These are phyloP conservation scores for Schizosaccharomyces japonicus DNA, from an alignment of 805 yeast species.

Conservation along the genomic window DNA sequence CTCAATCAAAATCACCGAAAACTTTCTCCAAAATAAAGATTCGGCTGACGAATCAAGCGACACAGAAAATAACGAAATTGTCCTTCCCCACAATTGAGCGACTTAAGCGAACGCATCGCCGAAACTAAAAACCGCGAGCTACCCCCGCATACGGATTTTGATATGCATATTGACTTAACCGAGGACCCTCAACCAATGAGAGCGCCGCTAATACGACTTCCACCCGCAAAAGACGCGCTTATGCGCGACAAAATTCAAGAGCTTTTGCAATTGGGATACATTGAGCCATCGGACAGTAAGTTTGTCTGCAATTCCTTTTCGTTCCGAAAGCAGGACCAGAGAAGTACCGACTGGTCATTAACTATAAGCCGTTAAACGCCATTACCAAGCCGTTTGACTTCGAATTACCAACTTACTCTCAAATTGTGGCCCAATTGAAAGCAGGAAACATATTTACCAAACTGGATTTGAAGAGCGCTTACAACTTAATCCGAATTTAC, in stretches of 20 bases:
- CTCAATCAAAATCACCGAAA: no score
- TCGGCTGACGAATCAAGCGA: no score
- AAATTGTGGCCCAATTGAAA: background rate
- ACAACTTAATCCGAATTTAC: constrained; percentile 10
- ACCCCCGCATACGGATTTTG: no score
- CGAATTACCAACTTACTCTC: background rate
- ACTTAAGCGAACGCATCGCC: no score
- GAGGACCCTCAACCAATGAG: no score
- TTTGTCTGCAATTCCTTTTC: background rate
- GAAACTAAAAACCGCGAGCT: no score
- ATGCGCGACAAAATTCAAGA: background rate
- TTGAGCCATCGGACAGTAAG: background rate
- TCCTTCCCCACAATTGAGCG: no score
- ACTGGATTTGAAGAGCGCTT: constrained; percentile 11
- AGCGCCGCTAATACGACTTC: background rate
- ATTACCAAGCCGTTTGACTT: background rate
- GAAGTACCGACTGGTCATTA: background rate
- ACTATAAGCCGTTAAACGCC: background rate
- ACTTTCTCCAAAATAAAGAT: no score
- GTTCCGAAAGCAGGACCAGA: background rate
- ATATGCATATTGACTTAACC: no score
- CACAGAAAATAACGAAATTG: no score
- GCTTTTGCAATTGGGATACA: background rate
- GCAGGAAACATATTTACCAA: constrained; percentile 7
- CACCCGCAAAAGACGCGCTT: background rate